Base-by-base conservation (phyloP, 805 yeast species). In the Yueomyces sp. region DNA sequence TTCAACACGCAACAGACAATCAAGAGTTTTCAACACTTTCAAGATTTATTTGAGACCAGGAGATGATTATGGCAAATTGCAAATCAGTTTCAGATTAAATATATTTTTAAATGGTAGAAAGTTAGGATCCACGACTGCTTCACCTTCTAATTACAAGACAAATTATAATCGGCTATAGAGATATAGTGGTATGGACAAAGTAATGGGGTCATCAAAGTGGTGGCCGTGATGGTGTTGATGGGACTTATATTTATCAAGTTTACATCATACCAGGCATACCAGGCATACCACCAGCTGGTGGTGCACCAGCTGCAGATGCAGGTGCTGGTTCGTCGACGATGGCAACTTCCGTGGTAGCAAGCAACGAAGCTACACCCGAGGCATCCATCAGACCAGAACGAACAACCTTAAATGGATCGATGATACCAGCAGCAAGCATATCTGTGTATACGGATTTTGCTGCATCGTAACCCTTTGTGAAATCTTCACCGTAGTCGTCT, bases 311-410 rank as follows among this genome's bases (percentile, higher is more conserved):
- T 52, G 81, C 69, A 44, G 77, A 68, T 66, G 78, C 81, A 56
- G 96, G 94, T 51, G 94, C 95, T 19, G 19, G 19, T 19, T 19
- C 19, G 56, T 84, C 96, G 47, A 87, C 95, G 59, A 92, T 85
- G 50, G 96, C 96, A 66, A 96, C 94, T 72, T 92, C 98, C 51
- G 98, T 90, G 47, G 97, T 90, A 51, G 97, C 96, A 65, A 92
- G 75, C 64, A 92, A 73, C 31, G 96, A 86, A 40, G 98, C 97
- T 50, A 92, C 96, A 72, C 97, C 95, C 42, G 94, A 76, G 49
- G 98, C 97, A 60, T 92, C 97, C 45, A 85, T 85, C 59, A 92
- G 73, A 49, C 97, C 96, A 57, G 85, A 80, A 73, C 92, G 85
- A 48, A 92, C 96, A 54, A 90, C 97, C 77, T 87, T 90, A 77